Evolutionary conservation across 148 eudicot genomes (phyloP).

Genomic region (Gaultheria prostrata): DNA sequence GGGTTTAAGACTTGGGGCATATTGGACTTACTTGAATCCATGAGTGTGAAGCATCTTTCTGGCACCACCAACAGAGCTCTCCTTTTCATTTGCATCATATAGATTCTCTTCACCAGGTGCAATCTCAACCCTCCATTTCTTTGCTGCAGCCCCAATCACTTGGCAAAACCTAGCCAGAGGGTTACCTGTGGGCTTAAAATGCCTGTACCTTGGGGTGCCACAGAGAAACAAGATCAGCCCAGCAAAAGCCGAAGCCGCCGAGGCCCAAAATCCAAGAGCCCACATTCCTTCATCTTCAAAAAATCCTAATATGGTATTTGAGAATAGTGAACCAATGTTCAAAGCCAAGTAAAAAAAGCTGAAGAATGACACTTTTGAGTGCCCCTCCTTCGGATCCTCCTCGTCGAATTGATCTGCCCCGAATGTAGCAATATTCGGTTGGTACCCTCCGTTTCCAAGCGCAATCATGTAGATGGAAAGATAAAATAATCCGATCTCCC

Average conservation of each 20-base stretch:
- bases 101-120: slow-evolving; percentile 34
- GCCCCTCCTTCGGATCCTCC: slow-evolving; percentile 56
- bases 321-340: slow-evolving; percentile 76
- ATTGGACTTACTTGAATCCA: slow-evolving; percentile 65
- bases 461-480: slow-evolving; percentile 78
- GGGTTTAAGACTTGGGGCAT: background rate
- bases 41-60: slow-evolving; percentile 69
- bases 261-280: slow-evolving; percentile 86
- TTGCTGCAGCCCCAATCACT: slow-evolving; percentile 67
- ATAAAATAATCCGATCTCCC: slow-evolving; percentile 68
- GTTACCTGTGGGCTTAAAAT: slow-evolving; percentile 77
- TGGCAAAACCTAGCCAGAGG: slow-evolving; percentile 77
- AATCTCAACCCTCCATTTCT: slow-evolving; percentile 49
- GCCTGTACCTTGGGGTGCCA: slow-evolving; percentile 70
- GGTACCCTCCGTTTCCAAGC: slow-evolving; percentile 88
- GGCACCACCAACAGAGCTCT: slow-evolving; percentile 33
- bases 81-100: slow-evolving; percentile 41
- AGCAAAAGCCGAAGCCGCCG: slow-evolving; percentile 64
- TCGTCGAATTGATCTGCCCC: slow-evolving; percentile 94
- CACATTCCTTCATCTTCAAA: slow-evolving; percentile 84
- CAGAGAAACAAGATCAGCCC: slow-evolving; percentile 62
- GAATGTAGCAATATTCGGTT: slow-evolving; percentile 82
- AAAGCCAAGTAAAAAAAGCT: slow-evolving; percentile 87
- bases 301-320: slow-evolving; percentile 70
- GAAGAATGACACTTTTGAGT: slow-evolving; percentile 80